Evolutionary conservation across 805 yeast genomes (phyloP).

Genomic region (Hanseniaspora nectarophila): DNA sequence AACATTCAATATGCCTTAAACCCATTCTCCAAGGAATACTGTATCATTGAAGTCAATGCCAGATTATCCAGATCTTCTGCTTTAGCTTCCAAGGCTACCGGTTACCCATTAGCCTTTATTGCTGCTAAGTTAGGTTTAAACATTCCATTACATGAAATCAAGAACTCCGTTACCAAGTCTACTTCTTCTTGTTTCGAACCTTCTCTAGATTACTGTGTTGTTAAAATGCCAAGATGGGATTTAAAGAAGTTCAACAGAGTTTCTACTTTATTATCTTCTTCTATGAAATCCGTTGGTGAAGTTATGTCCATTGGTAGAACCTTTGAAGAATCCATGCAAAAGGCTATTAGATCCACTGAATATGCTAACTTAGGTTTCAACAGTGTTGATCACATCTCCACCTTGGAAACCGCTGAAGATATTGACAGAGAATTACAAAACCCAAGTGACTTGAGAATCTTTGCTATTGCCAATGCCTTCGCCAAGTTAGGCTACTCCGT

Average conservation of each 20-base stretch:
- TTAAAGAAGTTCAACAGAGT: slow-evolving; percentile 90
- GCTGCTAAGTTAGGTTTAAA: slow-evolving; percentile 96
- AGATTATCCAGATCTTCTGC: slow-evolving; percentile 95
- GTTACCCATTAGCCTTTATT: slow-evolving; percentile 95
- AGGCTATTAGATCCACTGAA: slow-evolving; percentile 92
- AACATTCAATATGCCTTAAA: slow-evolving; percentile 93
- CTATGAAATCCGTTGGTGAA: slow-evolving; percentile 98
- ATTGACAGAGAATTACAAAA: slow-evolving; percentile 88
- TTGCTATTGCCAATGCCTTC: slow-evolving; percentile 92
- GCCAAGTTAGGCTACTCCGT: slow-evolving; percentile 70
- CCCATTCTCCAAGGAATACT: slow-evolving; percentile 88
- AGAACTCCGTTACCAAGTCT: slow-evolving; percentile 91
- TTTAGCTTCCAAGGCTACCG: slow-evolving; percentile 95
- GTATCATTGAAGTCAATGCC: slow-evolving; percentile 96
- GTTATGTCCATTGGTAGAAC: slow-evolving; percentile 98
- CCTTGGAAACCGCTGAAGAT: slow-evolving; percentile 45
- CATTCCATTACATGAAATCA: slow-evolving; percentile 85
- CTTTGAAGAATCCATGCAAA: slow-evolving; percentile 94
- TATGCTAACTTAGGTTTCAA: slow-evolving; percentile 91
- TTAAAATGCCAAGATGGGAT: slow-evolving; percentile 98
- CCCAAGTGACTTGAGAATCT: slow-evolving; percentile 93
- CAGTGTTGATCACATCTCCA: slow-evolving; percentile 54
- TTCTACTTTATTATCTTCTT: slow-evolving; percentile 81
- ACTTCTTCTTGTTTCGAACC: slow-evolving; percentile 97
- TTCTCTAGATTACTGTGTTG: slow-evolving; percentile 88